Evolutionary conservation across 208 protist genomes (phyloP).

Genomic region (Trypanosoma grayi): DNA sequence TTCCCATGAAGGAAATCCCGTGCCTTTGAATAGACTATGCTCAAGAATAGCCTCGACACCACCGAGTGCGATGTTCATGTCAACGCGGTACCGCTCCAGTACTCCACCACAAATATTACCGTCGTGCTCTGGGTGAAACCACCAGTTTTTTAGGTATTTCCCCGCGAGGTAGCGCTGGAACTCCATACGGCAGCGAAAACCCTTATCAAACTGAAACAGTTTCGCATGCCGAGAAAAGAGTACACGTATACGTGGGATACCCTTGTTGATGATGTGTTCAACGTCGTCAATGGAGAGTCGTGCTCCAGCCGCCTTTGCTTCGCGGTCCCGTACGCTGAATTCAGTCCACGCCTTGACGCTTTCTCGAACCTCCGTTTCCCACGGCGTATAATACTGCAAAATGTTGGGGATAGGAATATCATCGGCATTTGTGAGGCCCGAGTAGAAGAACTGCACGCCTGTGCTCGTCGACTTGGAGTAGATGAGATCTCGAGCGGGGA

Average conservation of each 20-base stretch:
- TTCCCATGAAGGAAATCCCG: slow-evolving; percentile 99
- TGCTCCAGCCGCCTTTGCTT: slow-evolving; percentile 97
- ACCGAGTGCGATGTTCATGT: slow-evolving; percentile 99
- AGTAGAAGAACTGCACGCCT: slow-evolving; percentile 99
- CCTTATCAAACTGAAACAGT: slow-evolving; percentile 99
- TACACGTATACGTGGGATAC: slow-evolving; percentile 99
- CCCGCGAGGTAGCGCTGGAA: slow-evolving; percentile 99
- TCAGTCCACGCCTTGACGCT: slow-evolving; percentile 99
- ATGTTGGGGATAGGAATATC: slow-evolving; percentile 99
- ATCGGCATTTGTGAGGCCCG: slow-evolving; percentile 98
- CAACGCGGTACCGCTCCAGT: slow-evolving; percentile 99
- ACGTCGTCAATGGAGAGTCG: slow-evolving; percentile 99
- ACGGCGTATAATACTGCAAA: slow-evolving; percentile 99
- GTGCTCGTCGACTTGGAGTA: slow-evolving; percentile 98
- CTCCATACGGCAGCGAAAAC: slow-evolving; percentile 98
- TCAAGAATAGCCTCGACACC: slow-evolving; percentile 99
- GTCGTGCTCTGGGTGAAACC: slow-evolving; percentile 99
- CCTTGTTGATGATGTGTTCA: slow-evolving; percentile 99
- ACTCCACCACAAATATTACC: slow-evolving; percentile 99
- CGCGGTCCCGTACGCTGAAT: slow-evolving; percentile 97
- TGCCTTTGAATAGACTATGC: slow-evolving; percentile 99
- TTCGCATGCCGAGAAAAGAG: slow-evolving; percentile 99
- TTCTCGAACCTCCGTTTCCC: slow-evolving; percentile 99
- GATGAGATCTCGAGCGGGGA: slow-evolving; percentile 98
- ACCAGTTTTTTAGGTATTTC: slow-evolving; percentile 99